Base-by-base conservation (phyloP, 306 rosid genomes). In the Casuarina cunninghamiana region DNA sequence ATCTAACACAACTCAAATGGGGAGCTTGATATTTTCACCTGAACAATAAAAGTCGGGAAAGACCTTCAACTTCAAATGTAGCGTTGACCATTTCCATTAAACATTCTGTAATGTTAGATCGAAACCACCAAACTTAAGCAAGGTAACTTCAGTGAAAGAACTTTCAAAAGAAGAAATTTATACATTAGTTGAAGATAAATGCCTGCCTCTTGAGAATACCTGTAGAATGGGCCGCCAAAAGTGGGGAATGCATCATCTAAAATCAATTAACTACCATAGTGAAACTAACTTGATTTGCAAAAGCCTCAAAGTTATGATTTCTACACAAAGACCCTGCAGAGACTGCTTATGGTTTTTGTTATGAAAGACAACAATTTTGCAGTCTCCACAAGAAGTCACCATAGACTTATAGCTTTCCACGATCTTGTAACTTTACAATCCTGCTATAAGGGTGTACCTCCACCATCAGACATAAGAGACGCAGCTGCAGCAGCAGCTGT, bases 401-500 rank as follows among this genome's bases (percentile, higher is more conserved):
- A 39, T 39, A 62, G 13, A 39, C 6, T 15, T 26, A 65, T 12
- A 65, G 41, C 11, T 65, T 65, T 65, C 32, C 10, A 65, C 26
- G 4, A 60, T 38, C 70, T 55, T 67, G 45, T 50, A 81, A 80
- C 9, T 67, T 58, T 3, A 61, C 74, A 69, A 51, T 53, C 57
- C 53, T 42, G 63, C 79, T 88, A 91, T 77, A 89, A 73, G 43
- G 93, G 83, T 11, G 94, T 88, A 72, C 97, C 93, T 46, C 94
- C 97, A 63, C 95, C 96, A 78, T 94, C 97, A 0, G 95, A 94
- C 89, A 93, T 87, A 35, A 95, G 94, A 73, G 99, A 93, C 19
- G 97, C 99, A n/a, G 97, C 97, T 0, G 99, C 97, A 0, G 97
- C 98, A 0, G 97, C 99, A 39, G 99, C 97, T 15, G 97, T 92